Percentiles rank a stretch among this genome's conserved stretches.
Evolutionary conservation across 306 rosid genomes (phyloP).

Genomic region (Corylus heterophylla): DNA sequence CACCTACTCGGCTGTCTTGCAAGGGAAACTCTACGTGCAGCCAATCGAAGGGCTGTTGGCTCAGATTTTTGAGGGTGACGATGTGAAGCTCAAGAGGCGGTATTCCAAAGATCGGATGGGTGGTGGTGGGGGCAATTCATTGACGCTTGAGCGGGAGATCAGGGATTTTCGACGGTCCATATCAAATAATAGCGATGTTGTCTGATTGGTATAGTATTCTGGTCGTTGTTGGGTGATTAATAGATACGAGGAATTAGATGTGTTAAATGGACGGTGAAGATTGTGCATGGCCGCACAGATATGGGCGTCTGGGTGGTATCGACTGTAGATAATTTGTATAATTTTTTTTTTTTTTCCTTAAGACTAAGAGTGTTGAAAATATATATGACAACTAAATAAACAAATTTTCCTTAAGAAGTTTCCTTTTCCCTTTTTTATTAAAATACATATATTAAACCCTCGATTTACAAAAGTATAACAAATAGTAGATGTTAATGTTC

Average conservation of each 20-base stretch:
- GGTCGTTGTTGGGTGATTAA: background rate
- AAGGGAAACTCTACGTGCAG: constrained; percentile 47
- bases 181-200: constrained; percentile 18
- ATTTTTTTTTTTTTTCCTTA: too few relatives aligned
- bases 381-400: too few relatives aligned
- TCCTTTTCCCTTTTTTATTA: background rate
- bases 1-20: constrained; percentile 42
- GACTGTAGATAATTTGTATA: background rate
- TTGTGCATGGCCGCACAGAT: too few relatives aligned
- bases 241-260: too few relatives aligned
- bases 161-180: constrained; percentile 34
- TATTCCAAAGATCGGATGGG: constrained; percentile 44
- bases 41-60: constrained; percentile 46
- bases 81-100: constrained; percentile 40
- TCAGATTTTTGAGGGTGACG: constrained; percentile 44
- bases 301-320: too few relatives aligned
- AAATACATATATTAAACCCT: too few relatives aligned
- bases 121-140: constrained; percentile 32
- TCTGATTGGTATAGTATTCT: background rate
- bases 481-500: too few relatives aligned
- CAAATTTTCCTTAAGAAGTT: too few relatives aligned
- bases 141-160: constrained; percentile 36
- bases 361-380: too few relatives aligned
- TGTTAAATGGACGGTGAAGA: background rate
- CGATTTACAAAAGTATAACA: too few relatives aligned